phyloP scores from a whole-genome alignment of 106 monocot species.

The Narthecium ossifragum region DNA sequence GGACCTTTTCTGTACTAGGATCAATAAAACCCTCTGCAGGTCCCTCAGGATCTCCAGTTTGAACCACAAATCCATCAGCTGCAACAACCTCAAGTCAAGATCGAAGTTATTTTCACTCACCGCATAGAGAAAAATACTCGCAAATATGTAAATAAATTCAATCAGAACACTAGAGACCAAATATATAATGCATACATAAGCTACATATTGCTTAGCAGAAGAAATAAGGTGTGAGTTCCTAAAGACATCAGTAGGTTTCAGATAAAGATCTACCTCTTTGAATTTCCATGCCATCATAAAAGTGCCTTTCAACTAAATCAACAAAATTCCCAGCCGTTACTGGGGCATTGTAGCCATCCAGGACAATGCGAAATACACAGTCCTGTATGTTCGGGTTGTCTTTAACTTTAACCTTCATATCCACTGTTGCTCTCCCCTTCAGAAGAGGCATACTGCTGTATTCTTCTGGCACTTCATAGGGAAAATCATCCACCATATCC shows the following conservation, averaged over 20 bases:
- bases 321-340: constrained; percentile 93
- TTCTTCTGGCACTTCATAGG: constrained; percentile 87
- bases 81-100: constrained; percentile 16
- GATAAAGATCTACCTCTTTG: constrained; percentile 69
- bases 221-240: too few relatives aligned
- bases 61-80: constrained; percentile 99
- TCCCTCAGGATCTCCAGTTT: constrained; percentile 96
- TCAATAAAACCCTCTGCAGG: constrained; percentile 81
- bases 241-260: background rate
- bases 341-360: constrained; percentile 96
- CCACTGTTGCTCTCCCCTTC: constrained; percentile 87
- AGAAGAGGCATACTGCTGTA: constrained; percentile 86
- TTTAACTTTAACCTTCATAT: constrained; percentile 99
- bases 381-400: constrained; percentile 86
- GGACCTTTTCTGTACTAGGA: constrained; percentile 58
- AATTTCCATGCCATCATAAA: constrained; percentile 99
- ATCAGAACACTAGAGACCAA: too few relatives aligned
- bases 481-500: constrained; percentile 97
- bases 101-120: background rate
- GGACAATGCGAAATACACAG: constrained; percentile 82
- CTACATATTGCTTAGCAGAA: too few relatives aligned
- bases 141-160: too few relatives aligned
- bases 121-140: too few relatives aligned
- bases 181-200: too few relatives aligned
- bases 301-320: constrained; percentile 88